Conservation (phyloP, 2,329 filamentous ascomycete species). For the Penicillium sp. region DNA sequence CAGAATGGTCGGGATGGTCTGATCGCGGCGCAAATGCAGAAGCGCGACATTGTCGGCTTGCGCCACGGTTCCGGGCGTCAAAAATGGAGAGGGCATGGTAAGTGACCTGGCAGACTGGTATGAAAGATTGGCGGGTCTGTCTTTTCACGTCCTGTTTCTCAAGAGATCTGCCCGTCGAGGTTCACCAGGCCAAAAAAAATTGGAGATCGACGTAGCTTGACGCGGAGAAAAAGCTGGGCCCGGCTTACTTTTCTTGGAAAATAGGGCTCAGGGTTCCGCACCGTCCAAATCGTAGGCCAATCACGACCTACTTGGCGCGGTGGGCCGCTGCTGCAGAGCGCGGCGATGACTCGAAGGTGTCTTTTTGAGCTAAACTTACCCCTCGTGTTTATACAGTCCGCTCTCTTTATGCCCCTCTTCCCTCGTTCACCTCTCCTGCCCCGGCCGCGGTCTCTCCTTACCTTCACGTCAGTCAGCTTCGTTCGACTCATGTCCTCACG, state of each 20-base stretch:
- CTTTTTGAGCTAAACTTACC: slow-evolving; percentile 11
- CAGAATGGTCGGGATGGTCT: slow-evolving; percentile 69
- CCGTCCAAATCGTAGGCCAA: slow-evolving; percentile 12
- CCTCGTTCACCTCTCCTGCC: slow-evolving; percentile 10
- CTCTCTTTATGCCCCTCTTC: slow-evolving; percentile 23
- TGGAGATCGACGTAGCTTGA: slow-evolving; percentile 4
- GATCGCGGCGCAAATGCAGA: slow-evolving; percentile 82
- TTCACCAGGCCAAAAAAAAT: background rate
- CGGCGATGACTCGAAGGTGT: slow-evolving; percentile 17
- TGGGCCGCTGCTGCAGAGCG: slow-evolving; percentile 1
- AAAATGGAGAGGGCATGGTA: slow-evolving; percentile 63
- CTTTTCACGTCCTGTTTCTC: background rate
- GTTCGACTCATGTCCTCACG: slow-evolving; percentile 28
- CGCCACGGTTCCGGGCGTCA: slow-evolving; percentile 62
- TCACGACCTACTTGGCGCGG: slow-evolving; percentile 8
- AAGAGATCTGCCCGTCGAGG: background rate
- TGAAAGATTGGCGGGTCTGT: background rate
- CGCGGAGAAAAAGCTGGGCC: slow-evolving; percentile 14
- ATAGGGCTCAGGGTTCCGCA: slow-evolving; percentile 22
- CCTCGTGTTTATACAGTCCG: slow-evolving; percentile 15
- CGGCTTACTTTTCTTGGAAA: slow-evolving; percentile 14
- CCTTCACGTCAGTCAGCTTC: slow-evolving; percentile 12
- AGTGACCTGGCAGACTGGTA: background rate
- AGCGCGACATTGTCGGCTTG: slow-evolving; percentile 66
- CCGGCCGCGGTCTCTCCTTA: slow-evolving; percentile 12